Evolutionary conservation across 2,329 filamentous ascomycete species (phyloP).

Genomic region (Pseudogymnoascus pannorum): DNA sequence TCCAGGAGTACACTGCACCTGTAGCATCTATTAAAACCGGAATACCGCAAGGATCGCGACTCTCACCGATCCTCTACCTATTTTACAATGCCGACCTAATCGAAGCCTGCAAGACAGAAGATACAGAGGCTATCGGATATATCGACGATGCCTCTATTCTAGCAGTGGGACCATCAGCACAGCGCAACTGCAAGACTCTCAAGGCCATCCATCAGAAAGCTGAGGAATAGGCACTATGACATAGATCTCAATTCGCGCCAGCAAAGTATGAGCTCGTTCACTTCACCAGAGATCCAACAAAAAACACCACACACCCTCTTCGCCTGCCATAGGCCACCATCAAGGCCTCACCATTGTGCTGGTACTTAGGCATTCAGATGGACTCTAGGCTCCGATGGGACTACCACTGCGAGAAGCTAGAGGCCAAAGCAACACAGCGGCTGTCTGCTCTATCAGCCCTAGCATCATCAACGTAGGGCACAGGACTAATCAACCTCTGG

Average conservation of each 20-base stretch:
- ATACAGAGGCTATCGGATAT: too few species aligned
- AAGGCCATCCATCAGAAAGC: conserved; percentile 8
- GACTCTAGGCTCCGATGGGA: conserved; percentile 12
- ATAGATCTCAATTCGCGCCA: conserved; percentile 12
- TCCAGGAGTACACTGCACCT: too few species aligned
- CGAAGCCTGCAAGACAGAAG: too few species aligned
- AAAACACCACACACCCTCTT: too few species aligned
- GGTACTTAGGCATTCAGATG: neutral
- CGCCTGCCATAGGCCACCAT: conserved; percentile 8
- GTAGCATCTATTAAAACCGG: too few species aligned
- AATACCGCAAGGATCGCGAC: too few species aligned
- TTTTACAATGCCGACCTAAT: too few species aligned
- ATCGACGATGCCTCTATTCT: too few species aligned
- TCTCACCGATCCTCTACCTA: too few species aligned
- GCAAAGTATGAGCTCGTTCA: conserved; percentile 15
- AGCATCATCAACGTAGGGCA: conserved; percentile 18
- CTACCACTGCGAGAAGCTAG: conserved; percentile 12
- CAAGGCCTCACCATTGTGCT: neutral
- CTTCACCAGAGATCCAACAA: conserved; percentile 12
- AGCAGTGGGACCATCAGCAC: too few species aligned
- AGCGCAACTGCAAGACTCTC: neutral
- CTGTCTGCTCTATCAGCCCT: conserved; percentile 17
- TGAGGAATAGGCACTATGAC: conserved; percentile 13
- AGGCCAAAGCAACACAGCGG: conserved; percentile 15
- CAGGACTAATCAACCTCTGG: conserved; percentile 17